A percentile compares a stretch with the other conserved stretches of the same genome.
Conservation (phyloP, 192 early-diverging fungal species). For the Backusella luteola region DNA sequence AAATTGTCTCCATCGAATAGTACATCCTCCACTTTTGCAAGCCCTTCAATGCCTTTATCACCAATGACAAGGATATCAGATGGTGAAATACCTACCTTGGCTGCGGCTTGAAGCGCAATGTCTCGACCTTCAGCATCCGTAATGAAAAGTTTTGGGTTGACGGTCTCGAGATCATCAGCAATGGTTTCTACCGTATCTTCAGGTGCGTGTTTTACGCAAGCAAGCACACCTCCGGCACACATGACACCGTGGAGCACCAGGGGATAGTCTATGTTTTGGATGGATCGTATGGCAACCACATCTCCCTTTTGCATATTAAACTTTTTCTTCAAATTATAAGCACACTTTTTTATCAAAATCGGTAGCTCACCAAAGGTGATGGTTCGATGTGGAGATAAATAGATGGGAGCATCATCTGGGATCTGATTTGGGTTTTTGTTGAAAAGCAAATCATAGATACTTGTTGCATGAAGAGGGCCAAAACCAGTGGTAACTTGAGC, state of each 20-base stretch:
- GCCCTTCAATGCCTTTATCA: background rate
- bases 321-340: background rate
- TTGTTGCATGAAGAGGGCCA: background rate
- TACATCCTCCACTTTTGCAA: background rate
- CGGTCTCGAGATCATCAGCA: background rate
- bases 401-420: background rate
- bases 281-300: background rate
- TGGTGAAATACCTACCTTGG: background rate
- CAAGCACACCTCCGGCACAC: background rate
- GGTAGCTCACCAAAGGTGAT: background rate
- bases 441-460: background rate
- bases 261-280: background rate
- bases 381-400: background rate
- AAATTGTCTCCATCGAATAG: background rate
- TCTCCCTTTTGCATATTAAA: background rate
- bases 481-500: background rate
- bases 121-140: background rate
- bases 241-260: background rate
- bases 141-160: background rate
- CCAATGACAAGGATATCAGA: background rate
- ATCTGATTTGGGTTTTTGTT: background rate
- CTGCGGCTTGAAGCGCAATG: background rate
- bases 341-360: background rate
- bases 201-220: background rate
- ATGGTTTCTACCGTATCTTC: background rate